Conservation (phyloP, 2,329 filamentous ascomycete genomes). For the Rhinocladiella similis region DNA sequence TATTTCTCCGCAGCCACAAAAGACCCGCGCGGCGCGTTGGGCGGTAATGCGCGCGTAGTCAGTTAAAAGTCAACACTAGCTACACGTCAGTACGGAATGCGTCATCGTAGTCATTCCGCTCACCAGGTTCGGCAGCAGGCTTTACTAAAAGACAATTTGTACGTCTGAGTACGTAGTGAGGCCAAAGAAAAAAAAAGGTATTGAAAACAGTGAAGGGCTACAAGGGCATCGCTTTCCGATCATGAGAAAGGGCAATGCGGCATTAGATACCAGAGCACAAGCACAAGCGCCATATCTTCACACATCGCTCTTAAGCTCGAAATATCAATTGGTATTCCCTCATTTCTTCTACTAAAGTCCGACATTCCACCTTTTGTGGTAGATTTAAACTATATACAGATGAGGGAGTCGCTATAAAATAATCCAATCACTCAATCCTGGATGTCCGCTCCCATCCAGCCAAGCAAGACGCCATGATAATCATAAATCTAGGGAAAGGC, state of each 20-base stretch:
- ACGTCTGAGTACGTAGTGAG: too few species aligned
- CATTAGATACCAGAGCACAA: too few species aligned
- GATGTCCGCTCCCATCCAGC: not conserved
- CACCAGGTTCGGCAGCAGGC: too few species aligned
- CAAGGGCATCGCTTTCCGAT: too few species aligned
- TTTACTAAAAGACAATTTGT: too few species aligned
- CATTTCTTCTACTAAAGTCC: not conserved
- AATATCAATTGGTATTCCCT: not conserved
- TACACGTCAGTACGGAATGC: too few species aligned
- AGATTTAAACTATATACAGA: slow-evolving; percentile 21
- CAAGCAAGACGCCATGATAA: slow-evolving; percentile 2
- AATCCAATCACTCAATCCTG: not conserved
- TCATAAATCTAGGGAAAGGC: slow-evolving; percentile 10
- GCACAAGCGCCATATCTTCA: not conserved
- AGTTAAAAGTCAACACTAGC: too few species aligned
- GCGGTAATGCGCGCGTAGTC: too few species aligned
- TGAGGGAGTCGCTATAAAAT: slow-evolving; percentile 13
- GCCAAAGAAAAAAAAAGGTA: too few species aligned
- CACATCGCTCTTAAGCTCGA: not conserved
- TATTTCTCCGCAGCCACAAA: not conserved
- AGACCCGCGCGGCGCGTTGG: not conserved
- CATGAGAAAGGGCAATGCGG: too few species aligned
- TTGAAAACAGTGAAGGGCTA: too few species aligned
- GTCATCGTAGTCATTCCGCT: too few species aligned
- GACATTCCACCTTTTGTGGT: slow-evolving; percentile 3